A percentile compares a stretch with the other conserved stretches of the same genome.
These are phyloP conservation scores for Pestalotiopsis fici DNA, from an alignment of 2,329 filamentous ascomycete genomes.

Conservation along the genomic window DNA sequence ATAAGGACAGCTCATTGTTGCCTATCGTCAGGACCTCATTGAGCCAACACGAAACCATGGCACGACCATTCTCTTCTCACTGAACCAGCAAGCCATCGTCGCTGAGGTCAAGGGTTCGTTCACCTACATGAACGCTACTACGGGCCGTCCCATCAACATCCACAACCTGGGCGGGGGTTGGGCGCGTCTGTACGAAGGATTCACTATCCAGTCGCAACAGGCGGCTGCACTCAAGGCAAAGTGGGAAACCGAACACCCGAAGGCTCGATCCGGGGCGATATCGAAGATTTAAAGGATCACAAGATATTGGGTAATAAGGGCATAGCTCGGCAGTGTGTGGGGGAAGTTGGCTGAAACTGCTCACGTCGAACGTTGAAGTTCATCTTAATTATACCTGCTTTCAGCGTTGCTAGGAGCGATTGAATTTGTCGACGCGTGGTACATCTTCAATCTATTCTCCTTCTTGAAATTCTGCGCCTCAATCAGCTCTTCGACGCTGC, in stretches of 20 bases:
- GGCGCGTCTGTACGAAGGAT: slow-evolving; percentile 14
- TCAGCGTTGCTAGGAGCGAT: neutral
- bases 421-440: neutral
- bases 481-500: neutral
- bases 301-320: too few species aligned
- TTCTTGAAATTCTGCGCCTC: neutral
- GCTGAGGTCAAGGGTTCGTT: slow-evolving; percentile 18
- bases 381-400: neutral
- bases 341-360: too few species aligned
- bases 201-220: slow-evolving; percentile 10
- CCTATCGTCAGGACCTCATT: slow-evolving; percentile 16
- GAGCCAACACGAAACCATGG: slow-evolving; percentile 19
- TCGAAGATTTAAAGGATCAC: neutral
- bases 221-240: slow-evolving; percentile 11
- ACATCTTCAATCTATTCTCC: neutral
- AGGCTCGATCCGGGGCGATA: neutral
- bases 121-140: slow-evolving; percentile 20
- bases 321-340: too few species aligned
- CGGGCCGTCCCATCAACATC: slow-evolving; percentile 21
- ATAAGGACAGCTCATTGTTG: slow-evolving; percentile 18
- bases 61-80: slow-evolving; percentile 18
- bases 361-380: neutral
- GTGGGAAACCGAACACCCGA: slow-evolving; percentile 11
- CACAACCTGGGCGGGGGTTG: slow-evolving; percentile 18
- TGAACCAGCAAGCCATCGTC: slow-evolving; percentile 23